Conservation (phyloP, 495 filamentous ascomycete genomes). For the Talaromyces adpressus region DNA sequence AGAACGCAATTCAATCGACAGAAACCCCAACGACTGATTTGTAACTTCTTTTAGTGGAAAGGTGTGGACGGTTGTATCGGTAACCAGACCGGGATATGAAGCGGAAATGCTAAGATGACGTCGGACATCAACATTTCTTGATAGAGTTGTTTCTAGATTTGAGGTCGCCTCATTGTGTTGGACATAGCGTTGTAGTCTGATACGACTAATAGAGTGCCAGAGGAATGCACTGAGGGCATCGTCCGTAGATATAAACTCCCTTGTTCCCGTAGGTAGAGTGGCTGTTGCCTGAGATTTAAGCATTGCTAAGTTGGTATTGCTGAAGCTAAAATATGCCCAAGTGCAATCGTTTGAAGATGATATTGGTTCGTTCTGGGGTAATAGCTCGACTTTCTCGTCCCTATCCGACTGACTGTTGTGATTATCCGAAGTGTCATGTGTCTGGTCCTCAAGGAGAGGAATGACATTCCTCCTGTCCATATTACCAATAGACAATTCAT, state of each 20-base stretch:
- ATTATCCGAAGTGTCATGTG: slow-evolving; percentile 21
- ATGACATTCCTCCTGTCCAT: slow-evolving; percentile 32
- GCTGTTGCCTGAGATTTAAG: slow-evolving; percentile 35
- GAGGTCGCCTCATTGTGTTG: slow-evolving; percentile 8
- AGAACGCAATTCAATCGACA: slow-evolving; percentile 38
- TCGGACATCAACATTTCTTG: slow-evolving; percentile 47
- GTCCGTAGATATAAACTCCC: slow-evolving; percentile 40
- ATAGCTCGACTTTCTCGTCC: neutral
- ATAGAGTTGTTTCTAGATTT: slow-evolving; percentile 22
- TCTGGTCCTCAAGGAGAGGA: slow-evolving; percentile 26
- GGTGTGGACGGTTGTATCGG: slow-evolving; percentile 33
- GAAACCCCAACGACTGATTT: slow-evolving; percentile 25
- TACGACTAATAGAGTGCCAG: slow-evolving; percentile 42
- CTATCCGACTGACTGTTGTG: slow-evolving; percentile 6
- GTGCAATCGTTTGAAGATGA: slow-evolving; percentile 9
- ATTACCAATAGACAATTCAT: slow-evolving; percentile 41
- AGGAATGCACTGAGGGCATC: slow-evolving; percentile 48
- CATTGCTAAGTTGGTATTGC: slow-evolving; percentile 18
- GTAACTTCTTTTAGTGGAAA: slow-evolving; percentile 22
- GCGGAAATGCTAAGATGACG: slow-evolving; percentile 32
- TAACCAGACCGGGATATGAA: slow-evolving; percentile 38
- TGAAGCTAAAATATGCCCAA: slow-evolving; percentile 41
- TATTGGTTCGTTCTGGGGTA: slow-evolving; percentile 10
- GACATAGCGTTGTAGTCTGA: slow-evolving; percentile 31
- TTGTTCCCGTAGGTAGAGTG: slow-evolving; percentile 12